Conservation (phyloP, 257 asterid genomes). For the Gardenia jasminoides region DNA sequence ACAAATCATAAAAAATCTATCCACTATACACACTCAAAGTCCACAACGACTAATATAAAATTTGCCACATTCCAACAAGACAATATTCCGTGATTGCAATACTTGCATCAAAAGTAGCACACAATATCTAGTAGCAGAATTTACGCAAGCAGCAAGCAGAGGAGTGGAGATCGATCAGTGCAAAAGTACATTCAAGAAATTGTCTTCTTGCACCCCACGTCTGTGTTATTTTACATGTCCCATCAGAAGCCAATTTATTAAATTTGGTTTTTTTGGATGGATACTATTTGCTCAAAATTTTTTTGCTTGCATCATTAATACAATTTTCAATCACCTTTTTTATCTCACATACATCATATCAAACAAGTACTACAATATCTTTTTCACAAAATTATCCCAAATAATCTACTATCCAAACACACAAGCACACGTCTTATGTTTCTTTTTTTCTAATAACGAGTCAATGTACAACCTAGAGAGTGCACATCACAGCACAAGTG, state of each 20-base stretch:
- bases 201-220: neutral
- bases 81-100: neutral
- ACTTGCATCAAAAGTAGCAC: neutral
- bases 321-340: too few species aligned
- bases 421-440: too few species aligned
- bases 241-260: neutral
- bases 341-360: too few species aligned
- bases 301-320: too few species aligned
- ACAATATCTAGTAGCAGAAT: neutral
- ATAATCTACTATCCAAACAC: too few species aligned
- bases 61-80: too few species aligned
- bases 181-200: neutral
- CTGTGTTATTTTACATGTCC: neutral
- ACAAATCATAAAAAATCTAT: neutral
- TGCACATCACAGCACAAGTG: neutral
- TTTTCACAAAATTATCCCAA: too few species aligned
- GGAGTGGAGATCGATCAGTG: neutral
- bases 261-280: too few species aligned
- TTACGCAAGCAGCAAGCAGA: neutral
- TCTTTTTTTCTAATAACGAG: neutral
- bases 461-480: neutral
- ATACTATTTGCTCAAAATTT: too few species aligned
- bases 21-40: neutral
- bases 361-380: too few species aligned
- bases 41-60: too few species aligned